Evolutionary conservation across 176 grass and related monocot species (phyloP).

Genomic region (Tillandsia fasciculata): DNA sequence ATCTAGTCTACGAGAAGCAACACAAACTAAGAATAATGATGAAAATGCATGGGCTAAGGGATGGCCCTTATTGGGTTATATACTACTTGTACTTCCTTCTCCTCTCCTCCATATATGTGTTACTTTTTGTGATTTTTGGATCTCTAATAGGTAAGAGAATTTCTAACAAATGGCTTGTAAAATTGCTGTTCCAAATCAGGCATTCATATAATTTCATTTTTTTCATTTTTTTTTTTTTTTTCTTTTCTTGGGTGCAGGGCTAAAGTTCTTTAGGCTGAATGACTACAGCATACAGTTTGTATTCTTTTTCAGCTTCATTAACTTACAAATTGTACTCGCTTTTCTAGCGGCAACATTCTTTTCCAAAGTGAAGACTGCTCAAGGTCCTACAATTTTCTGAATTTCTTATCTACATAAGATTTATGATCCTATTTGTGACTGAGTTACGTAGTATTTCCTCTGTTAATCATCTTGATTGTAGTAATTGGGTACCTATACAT

Average conservation of each 20-base stretch:
- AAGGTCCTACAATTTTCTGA: constrained; percentile 24
- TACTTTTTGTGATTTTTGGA: constrained; percentile 42
- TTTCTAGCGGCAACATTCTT: constrained; percentile 49
- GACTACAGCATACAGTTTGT: constrained; percentile 43
- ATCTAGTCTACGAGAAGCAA: constrained; percentile 57
- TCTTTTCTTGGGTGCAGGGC: constrained; percentile 16
- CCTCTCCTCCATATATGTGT: constrained; percentile 39
- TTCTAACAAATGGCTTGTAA: neutral
- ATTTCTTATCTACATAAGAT: neutral
- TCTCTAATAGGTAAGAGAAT: constrained; percentile 36
- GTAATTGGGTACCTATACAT: constrained; percentile 51
- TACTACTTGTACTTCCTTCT: constrained; percentile 44
- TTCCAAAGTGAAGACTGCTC: constrained; percentile 39
- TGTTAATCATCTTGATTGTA: constrained; percentile 20
- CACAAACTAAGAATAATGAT: constrained; percentile 62
- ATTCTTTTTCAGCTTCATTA: constrained; percentile 52
- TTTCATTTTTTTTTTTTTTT: neutral
- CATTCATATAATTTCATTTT: neutral
- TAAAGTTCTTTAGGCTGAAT: constrained; percentile 54
- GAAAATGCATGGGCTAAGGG: constrained; percentile 60
- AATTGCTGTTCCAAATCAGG: constrained; percentile 2
- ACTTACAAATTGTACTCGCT: constrained; percentile 47
- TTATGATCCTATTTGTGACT: neutral
- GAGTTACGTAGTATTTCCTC: neutral
- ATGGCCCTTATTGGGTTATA: constrained; percentile 49